Percentiles rank a stretch among this genome's conserved stretches.
These are phyloP conservation scores for Beauveria sp. DNA, from an alignment of 2,329 filamentous ascomycete species.

Conservation along the genomic window DNA sequence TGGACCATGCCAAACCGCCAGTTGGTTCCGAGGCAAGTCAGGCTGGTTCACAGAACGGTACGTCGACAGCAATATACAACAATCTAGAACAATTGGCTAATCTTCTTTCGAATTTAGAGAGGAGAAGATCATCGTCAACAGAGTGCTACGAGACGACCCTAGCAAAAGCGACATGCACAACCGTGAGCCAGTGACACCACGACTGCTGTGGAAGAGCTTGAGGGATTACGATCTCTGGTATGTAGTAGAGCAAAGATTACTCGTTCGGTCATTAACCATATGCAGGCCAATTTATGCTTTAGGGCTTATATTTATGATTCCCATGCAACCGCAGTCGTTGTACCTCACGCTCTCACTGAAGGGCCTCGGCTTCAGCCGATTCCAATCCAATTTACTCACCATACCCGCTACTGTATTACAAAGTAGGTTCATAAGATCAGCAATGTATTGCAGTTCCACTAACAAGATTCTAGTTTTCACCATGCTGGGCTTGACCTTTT, in stretches of 20 bases:
- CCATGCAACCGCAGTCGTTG: constrained; percentile 34
- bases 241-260: neutral
- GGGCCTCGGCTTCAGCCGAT: constrained; percentile 42
- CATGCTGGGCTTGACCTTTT: constrained; percentile 37
- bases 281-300: constrained; percentile 40
- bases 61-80: neutral
- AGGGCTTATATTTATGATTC: constrained; percentile 40
- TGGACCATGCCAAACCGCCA: constrained; percentile 36
- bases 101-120: constrained; percentile 24
- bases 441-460: neutral
- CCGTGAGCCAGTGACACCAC: constrained; percentile 42
- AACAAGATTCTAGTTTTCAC: constrained; percentile 22
- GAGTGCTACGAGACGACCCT: constrained; percentile 48
- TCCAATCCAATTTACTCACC: constrained; percentile 48
- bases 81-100: neutral
- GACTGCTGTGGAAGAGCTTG: constrained; percentile 39
- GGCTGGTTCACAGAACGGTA: constrained; percentile 21
- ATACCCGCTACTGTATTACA: constrained; percentile 39
- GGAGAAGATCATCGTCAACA: constrained; percentile 51
- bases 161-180: constrained; percentile 52
- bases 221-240: constrained; percentile 49
- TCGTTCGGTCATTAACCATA: neutral
- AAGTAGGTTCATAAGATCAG: constrained; percentile 31
- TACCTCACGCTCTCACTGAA: constrained; percentile 48
- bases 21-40: constrained; percentile 43